phyloP scores from a whole-genome alignment of 768 basidiomycete species.

The Trametes elegans region DNA sequence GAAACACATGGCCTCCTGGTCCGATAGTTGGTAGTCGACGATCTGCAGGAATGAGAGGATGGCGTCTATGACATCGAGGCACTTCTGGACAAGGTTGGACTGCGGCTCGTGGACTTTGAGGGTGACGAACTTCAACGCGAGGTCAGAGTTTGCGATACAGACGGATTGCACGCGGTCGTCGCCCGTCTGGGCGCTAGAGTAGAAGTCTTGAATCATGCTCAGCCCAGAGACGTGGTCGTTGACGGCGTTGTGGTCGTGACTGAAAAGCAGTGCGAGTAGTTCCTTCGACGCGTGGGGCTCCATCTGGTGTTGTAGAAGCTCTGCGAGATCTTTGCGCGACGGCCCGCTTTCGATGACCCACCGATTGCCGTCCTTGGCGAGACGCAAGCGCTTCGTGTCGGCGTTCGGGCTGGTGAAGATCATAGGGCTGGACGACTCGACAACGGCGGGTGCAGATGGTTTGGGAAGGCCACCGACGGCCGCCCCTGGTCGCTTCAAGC shows the following conservation, averaged over 20 bases:
- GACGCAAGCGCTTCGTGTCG: conserved; percentile 63
- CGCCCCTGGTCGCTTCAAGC: conserved; percentile 45
- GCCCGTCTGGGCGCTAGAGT: conserved; percentile 51
- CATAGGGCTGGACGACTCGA: conserved; percentile 11
- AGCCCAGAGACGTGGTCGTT: conserved; percentile 88
- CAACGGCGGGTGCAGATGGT: conserved; percentile 32
- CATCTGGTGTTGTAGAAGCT: conserved; percentile 89
- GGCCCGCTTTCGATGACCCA: conserved; percentile 89
- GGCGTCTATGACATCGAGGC: conserved; percentile 82
- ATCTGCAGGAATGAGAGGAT: conserved; percentile 73
- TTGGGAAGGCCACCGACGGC: conserved; percentile 34
- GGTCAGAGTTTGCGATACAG: conserved; percentile 84
- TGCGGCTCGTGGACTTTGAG: conserved; percentile 89
- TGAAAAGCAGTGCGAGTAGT: conserved; percentile 77
- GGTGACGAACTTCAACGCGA: conserved; percentile 91
- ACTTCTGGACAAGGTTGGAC: conserved; percentile 83
- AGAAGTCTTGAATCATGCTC: conserved; percentile 72
- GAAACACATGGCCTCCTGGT: conserved; percentile 84
- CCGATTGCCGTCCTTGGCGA: conserved; percentile 71
- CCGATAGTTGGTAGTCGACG: conserved; percentile 75
- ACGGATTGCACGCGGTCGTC: conserved; percentile 59
- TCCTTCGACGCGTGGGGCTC: conserved; percentile 79
- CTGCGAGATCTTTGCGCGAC: conserved; percentile 83
- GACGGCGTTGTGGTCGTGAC: conserved; percentile 92
- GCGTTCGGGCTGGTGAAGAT: conserved; percentile 51